Conservation (phyloP, 2,329 filamentous ascomycete species). For the Ophiostoma tasmaniense region DNA sequence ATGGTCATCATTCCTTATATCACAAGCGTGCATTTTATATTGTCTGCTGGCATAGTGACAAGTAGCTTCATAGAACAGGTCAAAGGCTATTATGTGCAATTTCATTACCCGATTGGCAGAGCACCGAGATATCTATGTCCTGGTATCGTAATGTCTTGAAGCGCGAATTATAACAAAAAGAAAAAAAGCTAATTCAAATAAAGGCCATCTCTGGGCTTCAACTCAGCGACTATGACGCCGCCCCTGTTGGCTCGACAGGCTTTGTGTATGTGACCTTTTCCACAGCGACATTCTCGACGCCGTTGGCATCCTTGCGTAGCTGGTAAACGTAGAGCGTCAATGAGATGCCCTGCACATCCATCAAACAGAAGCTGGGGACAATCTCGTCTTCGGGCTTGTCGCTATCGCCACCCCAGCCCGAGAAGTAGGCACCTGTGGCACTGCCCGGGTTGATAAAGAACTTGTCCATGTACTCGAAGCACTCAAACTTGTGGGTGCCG, state of each 20-base stretch:
- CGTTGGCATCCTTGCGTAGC: constrained; percentile 66
- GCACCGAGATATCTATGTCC: constrained; percentile 1
- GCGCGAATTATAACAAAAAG: neutral
- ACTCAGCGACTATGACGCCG: constrained; percentile 35
- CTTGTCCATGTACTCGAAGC: constrained; percentile 66
- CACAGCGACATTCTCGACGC: constrained; percentile 69
- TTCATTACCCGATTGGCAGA: neutral
- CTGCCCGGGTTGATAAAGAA: constrained; percentile 64
- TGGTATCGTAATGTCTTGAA: neutral
- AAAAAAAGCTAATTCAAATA: neutral
- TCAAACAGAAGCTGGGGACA: constrained; percentile 86
- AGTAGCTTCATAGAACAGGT: no score
- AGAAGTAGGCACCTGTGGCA: constrained; percentile 55
- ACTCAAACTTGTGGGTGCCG: constrained; percentile 60
- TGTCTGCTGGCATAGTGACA: no score
- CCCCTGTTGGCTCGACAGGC: constrained; percentile 51
- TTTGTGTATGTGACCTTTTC: constrained; percentile 84
- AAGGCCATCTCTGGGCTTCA: neutral
- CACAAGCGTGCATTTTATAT: no score
- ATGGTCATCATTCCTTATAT: no score
- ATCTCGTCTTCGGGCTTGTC: constrained; percentile 70
- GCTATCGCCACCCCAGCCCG: constrained; percentile 52
- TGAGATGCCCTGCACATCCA: constrained; percentile 97
- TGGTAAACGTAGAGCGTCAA: constrained; percentile 94
- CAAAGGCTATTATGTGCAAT: constrained; percentile 11